Evolutionary conservation across 441 rosid species (phyloP).

Genomic region (Omphalea diandra): DNA sequence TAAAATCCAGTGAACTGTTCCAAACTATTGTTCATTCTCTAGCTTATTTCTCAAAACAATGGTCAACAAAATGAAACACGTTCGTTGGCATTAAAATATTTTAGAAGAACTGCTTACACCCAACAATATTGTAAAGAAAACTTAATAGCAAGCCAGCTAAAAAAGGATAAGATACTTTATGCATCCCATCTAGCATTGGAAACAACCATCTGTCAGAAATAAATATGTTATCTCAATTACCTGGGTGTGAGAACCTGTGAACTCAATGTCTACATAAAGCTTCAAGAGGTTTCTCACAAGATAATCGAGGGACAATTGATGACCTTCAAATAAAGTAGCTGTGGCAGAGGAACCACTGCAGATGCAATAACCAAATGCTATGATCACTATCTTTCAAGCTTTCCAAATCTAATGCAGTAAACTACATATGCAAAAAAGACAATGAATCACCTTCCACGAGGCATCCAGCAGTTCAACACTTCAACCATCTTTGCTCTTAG

Average conservation of each 20-base stretch:
- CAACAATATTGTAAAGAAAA: conserved; percentile 4
- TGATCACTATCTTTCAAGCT: conserved; percentile 4
- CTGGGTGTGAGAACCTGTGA: conserved; percentile 99
- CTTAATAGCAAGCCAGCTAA: background rate
- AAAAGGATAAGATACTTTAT: background rate
- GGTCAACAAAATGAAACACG: background rate
- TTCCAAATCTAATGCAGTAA: background rate
- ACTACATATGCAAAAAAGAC: conserved; percentile 1
- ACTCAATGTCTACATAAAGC: conserved; percentile 98
- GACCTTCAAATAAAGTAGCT: conserved; percentile 86
- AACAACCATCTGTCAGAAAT: conserved; percentile 15
- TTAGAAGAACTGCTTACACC: background rate
- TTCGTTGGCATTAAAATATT: background rate
- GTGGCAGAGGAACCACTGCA: conserved; percentile 89
- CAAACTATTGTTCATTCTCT: background rate
- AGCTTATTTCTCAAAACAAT: background rate
- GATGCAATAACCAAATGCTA: conserved; percentile 20
- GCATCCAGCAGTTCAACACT: conserved; percentile 99
- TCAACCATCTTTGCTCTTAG: conserved; percentile 99
- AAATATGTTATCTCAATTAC: conserved; percentile 42
- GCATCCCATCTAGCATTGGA: background rate
- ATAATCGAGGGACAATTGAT: conserved; percentile 83
- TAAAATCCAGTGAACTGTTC: background rate
- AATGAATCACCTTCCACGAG: conserved; percentile 67
- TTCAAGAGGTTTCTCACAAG: conserved; percentile 98